Evolutionary conservation across 257 asterid genomes (phyloP).

Genomic region (Petunia secreta): DNA sequence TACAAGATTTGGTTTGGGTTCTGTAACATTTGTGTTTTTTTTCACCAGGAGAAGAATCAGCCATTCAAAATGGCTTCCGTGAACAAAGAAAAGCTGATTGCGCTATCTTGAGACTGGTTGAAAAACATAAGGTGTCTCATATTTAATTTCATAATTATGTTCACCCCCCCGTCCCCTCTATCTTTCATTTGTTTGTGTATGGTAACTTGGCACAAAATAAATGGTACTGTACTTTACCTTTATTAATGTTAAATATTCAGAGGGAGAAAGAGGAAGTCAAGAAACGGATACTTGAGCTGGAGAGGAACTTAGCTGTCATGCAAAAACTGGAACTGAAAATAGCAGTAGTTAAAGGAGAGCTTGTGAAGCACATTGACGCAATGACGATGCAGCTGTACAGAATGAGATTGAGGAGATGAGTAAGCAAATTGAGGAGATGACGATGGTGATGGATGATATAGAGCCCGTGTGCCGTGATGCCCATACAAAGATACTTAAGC

Average conservation of each 20-base stretch:
- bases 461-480: conserved; percentile 29
- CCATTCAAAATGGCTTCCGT: conserved; percentile 69
- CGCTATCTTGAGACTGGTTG: conserved; percentile 70
- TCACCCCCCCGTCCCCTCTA: background rate
- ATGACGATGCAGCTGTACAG: conserved; percentile 43
- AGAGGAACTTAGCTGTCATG: conserved; percentile 37
- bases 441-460: conserved; percentile 33
- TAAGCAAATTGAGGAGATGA: conserved; percentile 32
- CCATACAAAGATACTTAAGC: conserved; percentile 2
- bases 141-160: background rate
- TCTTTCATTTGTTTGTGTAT: conserved; percentile 1
- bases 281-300: conserved; percentile 34
- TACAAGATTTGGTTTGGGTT: too few relatives aligned
- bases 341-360: conserved; percentile 41
- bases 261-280: conserved; percentile 40
- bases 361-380: conserved; percentile 46
- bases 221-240: background rate
- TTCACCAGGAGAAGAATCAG: conserved; percentile 22
- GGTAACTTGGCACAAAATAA: background rate
- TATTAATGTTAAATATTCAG: conserved; percentile 44
- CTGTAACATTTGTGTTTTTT: too few relatives aligned
- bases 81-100: conserved; percentile 76
- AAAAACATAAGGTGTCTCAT: conserved; percentile 67
- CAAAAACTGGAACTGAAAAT: conserved; percentile 39
- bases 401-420: conserved; percentile 40